Conservation (phyloP, 306 rosid genomes). For the Spatholobus suberectus region DNA sequence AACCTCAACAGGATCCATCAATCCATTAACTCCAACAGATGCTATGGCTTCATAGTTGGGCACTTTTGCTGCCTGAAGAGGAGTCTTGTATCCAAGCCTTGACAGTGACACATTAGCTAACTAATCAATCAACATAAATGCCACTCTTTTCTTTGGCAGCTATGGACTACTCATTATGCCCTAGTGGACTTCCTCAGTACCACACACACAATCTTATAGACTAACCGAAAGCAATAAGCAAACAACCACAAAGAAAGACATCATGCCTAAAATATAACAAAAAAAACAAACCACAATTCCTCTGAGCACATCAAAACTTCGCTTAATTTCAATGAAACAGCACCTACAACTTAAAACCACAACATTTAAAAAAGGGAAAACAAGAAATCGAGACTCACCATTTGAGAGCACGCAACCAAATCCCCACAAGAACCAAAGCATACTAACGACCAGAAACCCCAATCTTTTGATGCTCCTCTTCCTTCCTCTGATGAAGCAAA, state of each 20-base stretch:
- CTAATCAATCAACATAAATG: conserved; percentile 95
- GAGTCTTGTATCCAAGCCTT: conserved; percentile 77
- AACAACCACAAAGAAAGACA: not conserved
- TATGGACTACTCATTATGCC: conserved; percentile 57
- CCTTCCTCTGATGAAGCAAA: conserved; percentile 58
- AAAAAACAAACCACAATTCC: not conserved
- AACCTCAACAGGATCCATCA: conserved; percentile 98
- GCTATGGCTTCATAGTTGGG: conserved; percentile 88
- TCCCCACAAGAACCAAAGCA: conserved; percentile 74
- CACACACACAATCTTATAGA: not conserved
- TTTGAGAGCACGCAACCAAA: conserved; percentile 74
- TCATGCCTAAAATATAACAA: not conserved
- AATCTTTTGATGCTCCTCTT: conserved; percentile 41
- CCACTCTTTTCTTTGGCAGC: conserved; percentile 82
- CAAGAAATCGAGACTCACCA: conserved; percentile 59
- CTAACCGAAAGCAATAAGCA: not conserved
- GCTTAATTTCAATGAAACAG: conserved; percentile 14
- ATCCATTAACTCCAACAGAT: conserved; percentile 88
- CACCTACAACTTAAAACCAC: not conserved
- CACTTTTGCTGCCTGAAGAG: conserved; percentile 83
- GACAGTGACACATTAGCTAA: conserved; percentile 92
- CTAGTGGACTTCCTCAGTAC: conserved; percentile 6
- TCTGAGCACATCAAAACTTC: not conserved
- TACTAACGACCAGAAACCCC: conserved; percentile 67
- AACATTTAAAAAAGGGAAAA: too few species aligned